Conservation (phyloP, 2,329 filamentous ascomycete genomes). For the Claviceps pusilla region DNA sequence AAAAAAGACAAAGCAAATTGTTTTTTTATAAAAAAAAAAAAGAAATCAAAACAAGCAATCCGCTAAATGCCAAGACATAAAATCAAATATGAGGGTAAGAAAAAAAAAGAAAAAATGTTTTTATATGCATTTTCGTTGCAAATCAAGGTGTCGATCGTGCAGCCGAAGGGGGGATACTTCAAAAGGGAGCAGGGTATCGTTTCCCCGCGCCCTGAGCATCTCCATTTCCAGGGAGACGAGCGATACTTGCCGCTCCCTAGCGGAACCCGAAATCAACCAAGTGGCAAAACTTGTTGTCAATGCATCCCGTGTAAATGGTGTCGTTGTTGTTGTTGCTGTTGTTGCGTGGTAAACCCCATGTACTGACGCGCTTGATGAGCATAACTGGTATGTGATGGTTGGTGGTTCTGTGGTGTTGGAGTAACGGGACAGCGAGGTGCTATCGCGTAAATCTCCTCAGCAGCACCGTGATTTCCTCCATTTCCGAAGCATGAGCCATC, state of each 20-base stretch:
- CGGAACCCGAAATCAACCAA: neutral
- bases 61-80: conserved; percentile 33
- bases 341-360: conserved; percentile 26
- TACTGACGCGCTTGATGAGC: conserved; percentile 22
- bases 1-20: conserved; percentile 11
- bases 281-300: conserved; percentile 28
- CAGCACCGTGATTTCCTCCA: conserved; percentile 15
- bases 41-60: conserved; percentile 16
- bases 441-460: conserved; percentile 32
- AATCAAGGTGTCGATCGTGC: neutral
- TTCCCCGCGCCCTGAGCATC: neutral
- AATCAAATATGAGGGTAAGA: conserved; percentile 8
- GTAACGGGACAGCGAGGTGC: conserved; percentile 47
- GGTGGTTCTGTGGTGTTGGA: conserved; percentile 33
- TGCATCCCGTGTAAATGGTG: conserved; percentile 16
- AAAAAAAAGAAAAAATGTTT: neutral
- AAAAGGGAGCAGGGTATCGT: neutral
- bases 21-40: neutral
- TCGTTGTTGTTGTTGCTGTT: neutral
- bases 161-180: conserved; percentile 4
- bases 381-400: conserved; percentile 14
- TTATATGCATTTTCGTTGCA: neutral
- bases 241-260: neutral
- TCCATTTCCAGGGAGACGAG: neutral
- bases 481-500: conserved; percentile 46